Base-by-base conservation (phyloP, 2,329 filamentous ascomycete species). In the Clonostachys chloroleuca region DNA sequence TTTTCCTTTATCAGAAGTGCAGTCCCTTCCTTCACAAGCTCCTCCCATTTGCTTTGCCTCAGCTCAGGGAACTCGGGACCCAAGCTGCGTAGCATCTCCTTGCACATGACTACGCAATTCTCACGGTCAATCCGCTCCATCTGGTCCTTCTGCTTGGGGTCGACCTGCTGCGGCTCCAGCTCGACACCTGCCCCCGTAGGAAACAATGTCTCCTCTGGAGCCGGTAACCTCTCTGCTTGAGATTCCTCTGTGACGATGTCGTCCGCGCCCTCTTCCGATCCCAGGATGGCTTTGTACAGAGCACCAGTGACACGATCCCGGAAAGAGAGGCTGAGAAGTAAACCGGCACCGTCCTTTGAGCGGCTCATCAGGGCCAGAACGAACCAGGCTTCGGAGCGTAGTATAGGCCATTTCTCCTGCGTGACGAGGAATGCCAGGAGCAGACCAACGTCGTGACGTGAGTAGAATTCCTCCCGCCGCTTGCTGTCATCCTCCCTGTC, bases 321-420 rank as follows among this genome's bases (percentile, higher is more conserved):
- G 10, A 68, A 58, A 41, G 83, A 59, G 2, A 74, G 60, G 12
- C 65, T 62, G 9, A 68, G 54, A 16, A 80, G 70, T 12, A 76
- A 61, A 3, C 59, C 55, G 3, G 76, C 73, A 8, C 80, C 79
- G 35, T 77, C 73, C 2, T 57, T 47, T 2, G 74, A 72, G 30
- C 79, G 71, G 39, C 74, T 73, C 72, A 84, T 78, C 34, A 85
- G 70, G 3, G 82, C 82, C 45, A 83, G 70, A 6, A 82, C 73
- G 51, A 85, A 84, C 74, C 81, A 80, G 4, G 75, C 72, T 56
- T 86, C 82, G 37, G 79, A 81, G 16, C 78, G 71, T 3, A 86
- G 66, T 3, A 75, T 68, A 0, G 80, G 77, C 70, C 80, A 85
- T 52, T 80, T 82, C 4, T 61, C 64, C 56, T 85, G 81, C 3